Percentiles rank a stretch among this genome's conserved stretches.
phyloP scores from a whole-genome alignment of 108 stramenopile species.

The Seminavis robusta region DNA sequence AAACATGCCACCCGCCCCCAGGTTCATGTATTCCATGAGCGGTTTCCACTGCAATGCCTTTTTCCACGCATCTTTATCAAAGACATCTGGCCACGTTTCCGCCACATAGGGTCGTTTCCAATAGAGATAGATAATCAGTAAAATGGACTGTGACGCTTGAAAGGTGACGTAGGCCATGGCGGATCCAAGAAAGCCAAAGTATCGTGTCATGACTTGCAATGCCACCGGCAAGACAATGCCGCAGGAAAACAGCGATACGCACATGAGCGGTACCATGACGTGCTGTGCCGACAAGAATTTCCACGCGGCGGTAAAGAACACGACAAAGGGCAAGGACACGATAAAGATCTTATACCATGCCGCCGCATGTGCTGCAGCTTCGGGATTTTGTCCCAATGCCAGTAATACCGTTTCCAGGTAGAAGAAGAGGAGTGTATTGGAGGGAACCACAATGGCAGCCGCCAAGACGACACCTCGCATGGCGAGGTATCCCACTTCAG shows the following conservation, averaged over 20 bases:
- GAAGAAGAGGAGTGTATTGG: conserved; percentile 22
- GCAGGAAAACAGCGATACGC: conserved; percentile 9
- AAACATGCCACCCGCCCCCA: conserved; percentile 34
- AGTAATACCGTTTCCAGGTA: conserved; percentile 19
- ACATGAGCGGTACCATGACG: conserved; percentile 29
- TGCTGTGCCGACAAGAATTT: conserved; percentile 39
- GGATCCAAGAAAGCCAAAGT: conserved; percentile 31
- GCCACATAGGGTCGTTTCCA: conserved; percentile 14
- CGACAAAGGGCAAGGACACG: conserved; percentile 24
- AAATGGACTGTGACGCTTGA: conserved; percentile 17
- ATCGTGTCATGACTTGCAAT: conserved; percentile 10
- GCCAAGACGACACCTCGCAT: conserved; percentile 22
- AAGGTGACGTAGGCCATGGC: conserved; percentile 26
- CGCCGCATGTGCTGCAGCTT: conserved; percentile 15
- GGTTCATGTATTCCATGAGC: conserved; percentile 14
- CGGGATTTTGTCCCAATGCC: conserved; percentile 26
- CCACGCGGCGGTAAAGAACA: conserved; percentile 17
- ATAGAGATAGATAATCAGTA: conserved; percentile 15
- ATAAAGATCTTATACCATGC: conserved; percentile 41
- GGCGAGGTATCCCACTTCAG: conserved; percentile 27
- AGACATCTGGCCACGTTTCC: conserved; percentile 34
- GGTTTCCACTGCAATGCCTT: conserved; percentile 14
- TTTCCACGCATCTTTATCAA: neutral
- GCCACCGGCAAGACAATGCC: conserved; percentile 19
- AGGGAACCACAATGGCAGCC: conserved; percentile 11